These are phyloP conservation scores for Rhizopogon parksii DNA, from an alignment of 1,284 basidiomycete species.

Conservation along the genomic window DNA sequence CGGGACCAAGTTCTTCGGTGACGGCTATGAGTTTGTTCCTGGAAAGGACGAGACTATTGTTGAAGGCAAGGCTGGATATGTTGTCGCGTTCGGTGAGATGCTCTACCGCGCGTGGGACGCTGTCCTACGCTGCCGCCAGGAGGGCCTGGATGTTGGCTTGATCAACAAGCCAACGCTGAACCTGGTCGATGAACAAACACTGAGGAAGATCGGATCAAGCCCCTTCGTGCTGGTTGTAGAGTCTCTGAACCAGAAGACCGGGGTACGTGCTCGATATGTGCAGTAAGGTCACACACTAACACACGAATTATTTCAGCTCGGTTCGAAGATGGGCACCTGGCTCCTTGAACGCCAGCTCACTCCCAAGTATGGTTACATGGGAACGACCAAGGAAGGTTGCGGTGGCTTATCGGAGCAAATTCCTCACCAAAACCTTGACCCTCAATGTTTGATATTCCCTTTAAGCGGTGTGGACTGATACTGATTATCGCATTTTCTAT, in stretches of 20 bases:
- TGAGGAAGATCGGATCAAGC: slow-evolving; percentile 63
- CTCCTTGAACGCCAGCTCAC: slow-evolving; percentile 72
- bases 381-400: slow-evolving; percentile 71
- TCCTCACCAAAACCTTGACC: slow-evolving; percentile 65
- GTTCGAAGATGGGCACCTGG: slow-evolving; percentile 78
- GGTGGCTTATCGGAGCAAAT: slow-evolving; percentile 81
- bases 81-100: slow-evolving; percentile 78
- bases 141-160: slow-evolving; percentile 72
- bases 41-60: slow-evolving; percentile 74
- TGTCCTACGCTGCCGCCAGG: slow-evolving; percentile 60
- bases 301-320: slow-evolving; percentile 43
- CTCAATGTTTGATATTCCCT: slow-evolving; percentile 48
- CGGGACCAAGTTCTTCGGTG: slow-evolving; percentile 62
- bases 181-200: slow-evolving; percentile 70
- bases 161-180: slow-evolving; percentile 83
- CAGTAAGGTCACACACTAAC: neutral
- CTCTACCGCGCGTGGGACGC: slow-evolving; percentile 77
- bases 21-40: slow-evolving; percentile 69
- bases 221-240: slow-evolving; percentile 79
- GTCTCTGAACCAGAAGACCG: slow-evolving; percentile 82
- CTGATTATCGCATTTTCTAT: slow-evolving; percentile 12
- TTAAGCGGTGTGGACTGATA: neutral
- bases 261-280: slow-evolving; percentile 39
- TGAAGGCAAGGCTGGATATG: slow-evolving; percentile 68
- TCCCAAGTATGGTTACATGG: slow-evolving; percentile 77